phyloP scores from a whole-genome alignment of 306 rosid genomes.

The Castanopsis chinensis region DNA sequence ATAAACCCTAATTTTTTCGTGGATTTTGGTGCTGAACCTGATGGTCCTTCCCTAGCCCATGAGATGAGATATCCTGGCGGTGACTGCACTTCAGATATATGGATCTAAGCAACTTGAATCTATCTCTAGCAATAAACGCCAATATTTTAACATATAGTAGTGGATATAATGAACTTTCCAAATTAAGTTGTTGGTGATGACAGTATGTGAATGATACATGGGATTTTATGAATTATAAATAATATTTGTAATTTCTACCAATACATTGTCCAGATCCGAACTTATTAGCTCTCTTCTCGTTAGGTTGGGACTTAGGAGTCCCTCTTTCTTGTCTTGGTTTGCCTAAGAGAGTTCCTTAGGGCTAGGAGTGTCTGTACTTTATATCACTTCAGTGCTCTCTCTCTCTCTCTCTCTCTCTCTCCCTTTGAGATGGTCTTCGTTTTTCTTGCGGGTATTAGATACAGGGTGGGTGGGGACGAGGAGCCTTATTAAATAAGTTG shows the following conservation, averaged over 20 bases:
- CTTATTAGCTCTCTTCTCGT: too few species aligned
- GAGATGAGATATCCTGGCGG: conserved; percentile 99
- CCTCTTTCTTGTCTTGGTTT: too few species aligned
- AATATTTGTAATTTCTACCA: background rate
- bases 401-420: too few species aligned
- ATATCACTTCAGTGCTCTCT: too few species aligned
- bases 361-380: too few species aligned
- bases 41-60: conserved; percentile 93
- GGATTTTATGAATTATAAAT: background rate
- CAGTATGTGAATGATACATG: too few species aligned
- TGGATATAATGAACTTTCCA: background rate
- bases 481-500: too few species aligned
- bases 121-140: background rate
- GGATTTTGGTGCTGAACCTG: conserved; percentile 86
- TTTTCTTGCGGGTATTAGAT: too few species aligned
- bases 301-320: too few species aligned
- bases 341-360: too few species aligned
- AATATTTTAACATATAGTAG: background rate
- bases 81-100: conserved; percentile 92
- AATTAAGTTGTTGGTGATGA: background rate
- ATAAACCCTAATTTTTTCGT: conserved; percentile 76
- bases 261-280: background rate
- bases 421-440: too few species aligned
- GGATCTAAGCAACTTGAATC: conserved; percentile 46
- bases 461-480: too few species aligned